A percentile compares a stretch with the other conserved stretches of the same genome.
Evolutionary conservation across 208 protist species (phyloP).

Genomic region (Acanthamoeba rhysodes): DNA sequence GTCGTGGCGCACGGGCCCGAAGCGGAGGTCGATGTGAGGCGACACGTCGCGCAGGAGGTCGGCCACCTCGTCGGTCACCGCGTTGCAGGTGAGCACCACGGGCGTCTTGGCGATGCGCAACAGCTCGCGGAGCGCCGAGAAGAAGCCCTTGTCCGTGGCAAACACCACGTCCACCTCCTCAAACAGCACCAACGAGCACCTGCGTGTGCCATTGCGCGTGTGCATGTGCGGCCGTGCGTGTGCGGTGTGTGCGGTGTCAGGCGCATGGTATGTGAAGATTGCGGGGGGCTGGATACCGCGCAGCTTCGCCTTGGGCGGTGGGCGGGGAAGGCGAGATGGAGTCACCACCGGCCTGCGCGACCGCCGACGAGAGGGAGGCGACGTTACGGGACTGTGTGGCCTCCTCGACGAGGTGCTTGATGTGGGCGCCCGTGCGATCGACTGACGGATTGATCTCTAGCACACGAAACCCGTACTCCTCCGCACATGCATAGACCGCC

Average conservation of each 20-base stretch:
- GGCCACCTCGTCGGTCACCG: neutral
- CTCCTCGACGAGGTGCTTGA: conserved; percentile 22
- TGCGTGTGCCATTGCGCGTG: neutral
- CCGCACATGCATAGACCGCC: conserved; percentile 35
- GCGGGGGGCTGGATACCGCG: too few species aligned
- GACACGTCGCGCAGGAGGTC: neutral
- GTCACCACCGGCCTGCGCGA: neutral
- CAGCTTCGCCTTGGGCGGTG: neutral
- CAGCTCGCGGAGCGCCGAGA: neutral
- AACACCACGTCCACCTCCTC: conserved; percentile 65
- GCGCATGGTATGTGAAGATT: too few species aligned
- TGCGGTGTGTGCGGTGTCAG: too few species aligned
- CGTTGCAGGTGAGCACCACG: conserved; percentile 49
- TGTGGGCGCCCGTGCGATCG: neutral
- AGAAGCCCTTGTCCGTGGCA: conserved; percentile 22
- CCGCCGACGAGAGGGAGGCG: neutral
- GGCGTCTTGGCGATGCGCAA: conserved; percentile 32
- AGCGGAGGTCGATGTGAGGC: neutral
- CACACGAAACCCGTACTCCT: conserved; percentile 24
- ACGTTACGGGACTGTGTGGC: conserved; percentile 44
- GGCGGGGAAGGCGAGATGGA: neutral
- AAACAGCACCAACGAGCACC: conserved; percentile 48
- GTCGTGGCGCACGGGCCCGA: neutral
- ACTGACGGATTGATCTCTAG: conserved; percentile 36
- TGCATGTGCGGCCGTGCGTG: too few species aligned